Conservation (phyloP, 768 basidiomycete genomes). For the Harrya chromipes region DNA sequence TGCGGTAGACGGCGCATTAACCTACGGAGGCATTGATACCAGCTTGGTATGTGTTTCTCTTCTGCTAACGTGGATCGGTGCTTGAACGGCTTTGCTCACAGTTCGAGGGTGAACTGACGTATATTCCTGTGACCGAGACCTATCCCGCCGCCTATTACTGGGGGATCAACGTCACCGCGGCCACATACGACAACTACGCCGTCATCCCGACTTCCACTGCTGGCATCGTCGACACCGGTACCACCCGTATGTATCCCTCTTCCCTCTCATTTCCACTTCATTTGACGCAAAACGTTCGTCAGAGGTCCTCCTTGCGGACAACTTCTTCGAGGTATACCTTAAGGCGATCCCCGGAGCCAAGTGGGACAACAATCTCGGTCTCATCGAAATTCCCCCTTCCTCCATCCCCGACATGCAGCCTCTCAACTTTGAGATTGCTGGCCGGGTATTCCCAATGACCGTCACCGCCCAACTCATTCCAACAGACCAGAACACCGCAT, state of each 20-base stretch:
- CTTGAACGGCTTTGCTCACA: background rate
- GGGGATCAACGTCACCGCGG: slow-evolving; percentile 22
- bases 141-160: slow-evolving; percentile 16
- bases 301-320: slow-evolving; percentile 17
- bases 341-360: slow-evolving; percentile 13
- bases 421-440: slow-evolving; percentile 12
- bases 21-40: slow-evolving; percentile 15
- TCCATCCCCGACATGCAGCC: slow-evolving; percentile 12
- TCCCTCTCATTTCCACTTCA: background rate
- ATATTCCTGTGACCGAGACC: slow-evolving; percentile 21
- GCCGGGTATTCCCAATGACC: slow-evolving; percentile 7
- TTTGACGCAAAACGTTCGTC: background rate
- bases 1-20: slow-evolving; percentile 14
- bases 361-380: slow-evolving; percentile 1
- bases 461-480: slow-evolving; percentile 16
- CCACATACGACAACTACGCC: slow-evolving; percentile 6
- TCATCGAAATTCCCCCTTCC: slow-evolving; percentile 12
- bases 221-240: slow-evolving; percentile 29
- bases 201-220: slow-evolving; percentile 15
- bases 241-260: slow-evolving; percentile 15
- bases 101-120: slow-evolving; percentile 21
- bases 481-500: slow-evolving; percentile 4
- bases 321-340: slow-evolving; percentile 12
- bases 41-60: slow-evolving; percentile 5
- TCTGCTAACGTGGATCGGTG: background rate